A percentile compares a stretch with the other conserved stretches of the same genome.
phyloP scores from a whole-genome alignment of 2,329 filamentous ascomycete genomes.

The Colletotrichum costaricense region DNA sequence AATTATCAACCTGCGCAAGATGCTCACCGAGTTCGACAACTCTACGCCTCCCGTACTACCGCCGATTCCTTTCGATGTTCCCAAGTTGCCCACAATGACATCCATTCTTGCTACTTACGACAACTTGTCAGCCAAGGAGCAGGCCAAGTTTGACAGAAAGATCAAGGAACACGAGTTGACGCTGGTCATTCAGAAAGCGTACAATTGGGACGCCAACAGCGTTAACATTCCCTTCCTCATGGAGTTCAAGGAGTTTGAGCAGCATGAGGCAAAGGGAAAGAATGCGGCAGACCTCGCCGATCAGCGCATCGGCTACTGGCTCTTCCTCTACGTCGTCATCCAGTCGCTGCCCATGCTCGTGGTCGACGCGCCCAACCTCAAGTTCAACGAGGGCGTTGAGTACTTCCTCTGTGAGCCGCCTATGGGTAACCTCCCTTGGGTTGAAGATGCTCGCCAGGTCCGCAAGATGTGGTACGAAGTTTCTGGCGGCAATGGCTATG shows the following conservation, averaged over 20 bases:
- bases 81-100: slow-evolving; percentile 78
- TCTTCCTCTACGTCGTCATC: slow-evolving; percentile 83
- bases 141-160: slow-evolving; percentile 77
- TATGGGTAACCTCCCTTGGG: slow-evolving; percentile 79
- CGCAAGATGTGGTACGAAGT: slow-evolving; percentile 81
- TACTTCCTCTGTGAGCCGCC: slow-evolving; percentile 86
- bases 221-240: slow-evolving; percentile 72
- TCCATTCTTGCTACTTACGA: slow-evolving; percentile 73
- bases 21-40: slow-evolving; percentile 89
- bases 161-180: slow-evolving; percentile 84
- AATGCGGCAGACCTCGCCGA: slow-evolving; percentile 75
- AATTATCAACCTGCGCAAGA: slow-evolving; percentile 77
- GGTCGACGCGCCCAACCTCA: slow-evolving; percentile 78
- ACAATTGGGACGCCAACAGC: slow-evolving; percentile 79
- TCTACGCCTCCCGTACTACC: slow-evolving; percentile 91
- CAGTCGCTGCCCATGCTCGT: slow-evolving; percentile 83
- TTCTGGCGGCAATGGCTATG: slow-evolving; percentile 68
- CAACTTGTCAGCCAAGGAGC: slow-evolving; percentile 77
- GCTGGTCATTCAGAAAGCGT: slow-evolving; percentile 81
- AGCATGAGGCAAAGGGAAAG: slow-evolving; percentile 73
- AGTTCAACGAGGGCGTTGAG: slow-evolving; percentile 77
- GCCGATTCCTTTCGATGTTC: slow-evolving; percentile 90
- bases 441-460: slow-evolving; percentile 71
- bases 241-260: slow-evolving; percentile 78
- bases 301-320: slow-evolving; percentile 80